Conservation (phyloP, 2,329 filamentous ascomycete genomes). For the Neurospora crassa region DNA sequence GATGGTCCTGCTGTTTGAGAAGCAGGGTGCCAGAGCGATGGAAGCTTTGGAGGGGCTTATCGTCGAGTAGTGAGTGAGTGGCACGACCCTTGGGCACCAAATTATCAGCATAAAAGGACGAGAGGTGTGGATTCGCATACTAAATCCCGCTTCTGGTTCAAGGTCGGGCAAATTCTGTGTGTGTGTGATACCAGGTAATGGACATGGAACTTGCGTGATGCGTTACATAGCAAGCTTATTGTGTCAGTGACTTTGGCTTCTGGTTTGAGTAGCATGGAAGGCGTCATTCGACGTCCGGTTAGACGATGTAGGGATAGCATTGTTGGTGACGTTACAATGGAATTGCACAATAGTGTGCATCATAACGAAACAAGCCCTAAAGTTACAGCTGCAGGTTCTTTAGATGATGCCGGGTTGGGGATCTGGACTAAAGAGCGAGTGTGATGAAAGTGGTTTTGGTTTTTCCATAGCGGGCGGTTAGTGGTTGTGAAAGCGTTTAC, state of each 20-base stretch:
- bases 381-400: not conserved
- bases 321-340: not conserved
- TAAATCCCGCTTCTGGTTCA: not conserved
- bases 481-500: not conserved
- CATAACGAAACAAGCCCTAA: not conserved
- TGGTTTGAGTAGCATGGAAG: not conserved
- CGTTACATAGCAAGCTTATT: not conserved
- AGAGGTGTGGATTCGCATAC: not conserved
- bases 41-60: slow-evolving; percentile 64
- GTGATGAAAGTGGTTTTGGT: not conserved
- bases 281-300: not conserved
- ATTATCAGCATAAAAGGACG: not conserved
- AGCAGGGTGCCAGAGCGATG: slow-evolving; percentile 71
- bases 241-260: not conserved
- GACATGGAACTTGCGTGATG: not conserved
- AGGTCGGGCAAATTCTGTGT: not conserved
- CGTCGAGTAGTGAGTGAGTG: slow-evolving; percentile 26
- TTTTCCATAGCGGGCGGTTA: not conserved
- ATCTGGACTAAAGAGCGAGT: not conserved
- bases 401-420: not conserved
- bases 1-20: slow-evolving; percentile 75
- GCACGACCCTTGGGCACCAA: not conserved
- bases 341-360: not conserved
- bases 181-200: not conserved
- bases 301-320: not conserved